Evolutionary conservation across 306 rosid species (phyloP), one percentile per base, ranked within the genome.

Genomic region (Trichosanthes cucumerina): DNA sequence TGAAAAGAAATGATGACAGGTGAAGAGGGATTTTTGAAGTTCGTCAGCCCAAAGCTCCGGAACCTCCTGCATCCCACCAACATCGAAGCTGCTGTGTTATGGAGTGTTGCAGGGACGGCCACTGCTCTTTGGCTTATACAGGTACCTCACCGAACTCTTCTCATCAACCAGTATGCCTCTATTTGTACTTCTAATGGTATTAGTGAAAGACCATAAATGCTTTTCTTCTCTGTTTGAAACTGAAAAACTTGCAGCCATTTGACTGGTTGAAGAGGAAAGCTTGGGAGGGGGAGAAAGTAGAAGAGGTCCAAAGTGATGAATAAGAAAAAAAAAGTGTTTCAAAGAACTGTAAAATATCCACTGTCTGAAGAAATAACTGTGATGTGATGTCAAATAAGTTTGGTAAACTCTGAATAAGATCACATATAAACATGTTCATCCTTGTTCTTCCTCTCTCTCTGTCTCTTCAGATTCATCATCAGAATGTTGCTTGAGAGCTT

Each of bases 231-330:
- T 38, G 16, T 3, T 56, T 76, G 79, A 12, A 58, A 39, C 13
- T 76, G 69, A 13, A 15, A 23, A 3, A 33, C 28, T 12, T 77
- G 80, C 88, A 91, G 97, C 97, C 97, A 23, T 90, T 92, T 86
- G 88, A 82, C 74, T 93, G 90, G 91, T 71, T 93, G 75, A 93
- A 47, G 90, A 88, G 76, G 98, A 88, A 94, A 50, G 83, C 88
- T 81, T 84, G 90, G 15, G 16, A 18, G 78, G 75, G 19, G 33
- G 91, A 90, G 91, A 90, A 91, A 87, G 89, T 77, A 13, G 87
- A 84, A 73, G 85, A 88, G 79, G 81, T 68, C 66, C 81, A 86
- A 76, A 70, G 5, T 31, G n/a, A 43, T 23, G 39, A 71, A 71
- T 71, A 71, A 15, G 13, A 70, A 10, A 5, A 43, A 43, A n/a